Evolutionary conservation across 1,139 yeast species (phyloP).

Genomic region (Lodderomyces oxycetoniae): DNA sequence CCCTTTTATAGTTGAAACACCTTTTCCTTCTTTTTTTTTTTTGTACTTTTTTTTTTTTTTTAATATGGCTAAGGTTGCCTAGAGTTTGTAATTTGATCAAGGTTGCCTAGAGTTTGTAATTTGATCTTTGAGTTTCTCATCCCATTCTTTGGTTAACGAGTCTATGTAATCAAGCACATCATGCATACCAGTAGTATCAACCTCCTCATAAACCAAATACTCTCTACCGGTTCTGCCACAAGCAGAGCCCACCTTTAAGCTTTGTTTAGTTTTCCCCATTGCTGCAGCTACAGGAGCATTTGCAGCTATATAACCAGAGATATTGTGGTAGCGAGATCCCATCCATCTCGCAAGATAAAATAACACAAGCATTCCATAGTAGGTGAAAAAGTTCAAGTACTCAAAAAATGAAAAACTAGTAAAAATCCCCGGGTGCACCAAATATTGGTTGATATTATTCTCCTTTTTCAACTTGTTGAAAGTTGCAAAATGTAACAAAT

Average conservation of each 20-base stretch:
- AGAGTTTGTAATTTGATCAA: constrained; percentile 8
- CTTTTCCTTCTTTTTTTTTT: no score
- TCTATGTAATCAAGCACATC: constrained; percentile 63
- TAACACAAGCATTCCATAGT: constrained; percentile 76
- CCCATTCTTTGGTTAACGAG: constrained; percentile 53
- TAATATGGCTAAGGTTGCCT: neutral
- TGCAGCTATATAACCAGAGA: constrained; percentile 85
- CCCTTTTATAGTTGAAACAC: constrained; percentile 6
- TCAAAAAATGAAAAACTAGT: constrained; percentile 76
- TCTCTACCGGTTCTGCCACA: constrained; percentile 60
- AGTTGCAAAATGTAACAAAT: constrained; percentile 72
- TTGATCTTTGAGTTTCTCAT: constrained; percentile 59
- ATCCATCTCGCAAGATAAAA: constrained; percentile 78
- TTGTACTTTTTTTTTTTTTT: neutral
- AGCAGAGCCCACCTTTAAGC: constrained; percentile 71
- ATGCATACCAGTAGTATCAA: constrained; percentile 60
- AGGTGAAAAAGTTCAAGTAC: constrained; percentile 70
- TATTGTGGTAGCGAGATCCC: constrained; percentile 87
- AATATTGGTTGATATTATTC: constrained; percentile 60
- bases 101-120: constrained; percentile 50
- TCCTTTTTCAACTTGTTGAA: constrained; percentile 43
- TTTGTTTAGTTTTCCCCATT: constrained; percentile 39
- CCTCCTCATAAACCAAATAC: constrained; percentile 48
- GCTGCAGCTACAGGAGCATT: constrained; percentile 60
- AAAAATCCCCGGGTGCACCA: constrained; percentile 93